Base-by-base conservation (phyloP, 768 basidiomycete species). In the Lentinula sp. region DNA sequence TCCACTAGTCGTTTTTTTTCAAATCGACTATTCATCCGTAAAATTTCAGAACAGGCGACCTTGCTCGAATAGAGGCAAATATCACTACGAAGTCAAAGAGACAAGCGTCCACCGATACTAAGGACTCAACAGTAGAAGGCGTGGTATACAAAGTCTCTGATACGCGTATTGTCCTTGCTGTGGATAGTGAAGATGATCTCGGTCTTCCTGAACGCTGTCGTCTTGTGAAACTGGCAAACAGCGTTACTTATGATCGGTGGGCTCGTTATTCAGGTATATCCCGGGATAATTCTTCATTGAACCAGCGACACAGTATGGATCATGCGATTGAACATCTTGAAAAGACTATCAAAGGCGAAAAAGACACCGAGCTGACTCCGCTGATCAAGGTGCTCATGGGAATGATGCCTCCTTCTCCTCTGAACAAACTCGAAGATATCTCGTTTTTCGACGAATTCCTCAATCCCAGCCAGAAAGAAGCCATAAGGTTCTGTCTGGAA, bases 91-190 rank as follows among this genome's bases (percentile, higher is more conserved):
- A 67, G 55, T 75, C 79, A 59, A 86, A 81, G 65, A 68, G 69
- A 13, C 75, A 77, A n/a, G 85, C 83, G 67, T 72, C 80, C 56
- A 68, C 67, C 10, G 81, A 79, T 41, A 57, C 70, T 3, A 84
- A 59, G 35, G 73, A 65, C 61, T 63, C 68, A 63, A 73, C 75
- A 64, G 77, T 75, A 1, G 91, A 95, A 68, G 95, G 94, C 0
- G 91, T 97, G 1, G 87, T 97, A 1, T 96, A 93, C 73, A 90
- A 91, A 75, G 92, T 95, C 3, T 87, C 91, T 4, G 90, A 91
- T 62, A 87, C 87, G 0, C 83, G 85, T 58, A 88, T 97, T 52
- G 84, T 93, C 10, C 79, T 98, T 42, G 92, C 94, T 4, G 74
- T 93, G 16, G 87, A 91, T 67, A 71, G 81, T 12, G 79, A 83